Percentiles rank a stretch among this genome's conserved stretches.
Conservation (phyloP, 768 basidiomycete species). For the Podaxis pistillaris region DNA sequence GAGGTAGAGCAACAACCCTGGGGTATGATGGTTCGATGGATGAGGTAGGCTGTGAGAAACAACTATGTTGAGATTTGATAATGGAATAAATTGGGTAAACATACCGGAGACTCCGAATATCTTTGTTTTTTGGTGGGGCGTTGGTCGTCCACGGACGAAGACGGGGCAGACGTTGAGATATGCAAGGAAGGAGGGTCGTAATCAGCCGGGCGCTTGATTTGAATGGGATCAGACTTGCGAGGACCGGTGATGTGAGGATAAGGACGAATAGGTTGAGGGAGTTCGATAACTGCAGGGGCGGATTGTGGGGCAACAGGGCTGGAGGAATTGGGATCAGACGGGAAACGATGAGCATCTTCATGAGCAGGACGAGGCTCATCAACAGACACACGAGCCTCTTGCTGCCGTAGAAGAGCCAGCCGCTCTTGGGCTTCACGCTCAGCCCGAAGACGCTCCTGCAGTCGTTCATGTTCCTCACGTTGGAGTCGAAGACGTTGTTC, state of each 20-base stretch:
- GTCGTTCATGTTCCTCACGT: constrained; percentile 12
- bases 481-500: constrained; percentile 17
- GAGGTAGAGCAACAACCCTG: constrained; percentile 8
- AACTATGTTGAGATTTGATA: background rate
- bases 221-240: constrained; percentile 20
- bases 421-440: constrained; percentile 25
- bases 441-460: constrained; percentile 22
- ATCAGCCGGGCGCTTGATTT: constrained; percentile 17
- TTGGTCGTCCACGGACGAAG: constrained; percentile 20
- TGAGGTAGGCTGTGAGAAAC: background rate
- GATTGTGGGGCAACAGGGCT: constrained; percentile 14
- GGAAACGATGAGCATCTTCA: constrained; percentile 10
- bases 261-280: constrained; percentile 14
- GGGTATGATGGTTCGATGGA: background rate
- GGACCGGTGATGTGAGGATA: constrained; percentile 16
- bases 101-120: constrained; percentile 37
- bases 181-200: constrained; percentile 19
- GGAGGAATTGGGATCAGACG: constrained; percentile 2
- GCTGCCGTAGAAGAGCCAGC: constrained; percentile 22
- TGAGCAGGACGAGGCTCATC: constrained; percentile 5
- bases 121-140: constrained; percentile 42
- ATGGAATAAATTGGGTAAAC: background rate
- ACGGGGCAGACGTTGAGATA: constrained; percentile 16
- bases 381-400: constrained; percentile 15
- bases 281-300: constrained; percentile 21